Evolutionary conservation across 1,284 basidiomycete genomes (phyloP), one percentile per base, ranked within the genome.

Genomic region (Mrakiaceae sp.): DNA sequence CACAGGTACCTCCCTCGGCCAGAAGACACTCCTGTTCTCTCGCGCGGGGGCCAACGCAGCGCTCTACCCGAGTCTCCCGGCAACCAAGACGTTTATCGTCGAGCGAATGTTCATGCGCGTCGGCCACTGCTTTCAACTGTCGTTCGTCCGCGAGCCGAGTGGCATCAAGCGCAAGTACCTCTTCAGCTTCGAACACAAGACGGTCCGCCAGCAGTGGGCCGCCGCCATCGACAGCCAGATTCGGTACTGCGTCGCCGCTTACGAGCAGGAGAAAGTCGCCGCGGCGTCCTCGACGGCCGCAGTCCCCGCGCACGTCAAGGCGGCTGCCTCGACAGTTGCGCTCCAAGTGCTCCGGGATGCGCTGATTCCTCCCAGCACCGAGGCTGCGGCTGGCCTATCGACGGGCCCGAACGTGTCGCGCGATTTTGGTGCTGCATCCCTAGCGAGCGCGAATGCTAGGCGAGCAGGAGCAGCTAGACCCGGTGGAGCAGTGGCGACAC

Each of bases 51-150:
- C 82, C 11, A 89, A 88, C 73, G 88, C 92, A 0, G 78, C 88
- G 51, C 80, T 83, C 58, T 97, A 96, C 73, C 79, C 83, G 0
- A 86, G 87, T 16, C 77, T 97, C 43, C 87, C 90, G 14, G 79
- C 87, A 62, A 88, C 84, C 71, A 84, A 82, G 67, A 80, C 84
- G 7, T 79, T 97, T 69, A 80, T 82, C 42, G 85, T 96, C 66
- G 93, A 96, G 74, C 84, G 92, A 40, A 85, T 87, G 0, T 94
- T 94, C 77, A 95, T 96, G 92, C 84, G 86, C 60, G 43, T 46
- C 6, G 65, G 65, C 0, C 87, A 94, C 72, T 94, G 90, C 0
- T 92, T 96, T 79, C 89, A 94, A 72, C 77, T 96, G 39, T 85
- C 89, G 3, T 96, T 96, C 76, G 70, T 82, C 54, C 57, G 65